Base-by-base conservation (phyloP, 371 early-diverging fungal species). In the Amoeboaphelidium protococcarum region DNA sequence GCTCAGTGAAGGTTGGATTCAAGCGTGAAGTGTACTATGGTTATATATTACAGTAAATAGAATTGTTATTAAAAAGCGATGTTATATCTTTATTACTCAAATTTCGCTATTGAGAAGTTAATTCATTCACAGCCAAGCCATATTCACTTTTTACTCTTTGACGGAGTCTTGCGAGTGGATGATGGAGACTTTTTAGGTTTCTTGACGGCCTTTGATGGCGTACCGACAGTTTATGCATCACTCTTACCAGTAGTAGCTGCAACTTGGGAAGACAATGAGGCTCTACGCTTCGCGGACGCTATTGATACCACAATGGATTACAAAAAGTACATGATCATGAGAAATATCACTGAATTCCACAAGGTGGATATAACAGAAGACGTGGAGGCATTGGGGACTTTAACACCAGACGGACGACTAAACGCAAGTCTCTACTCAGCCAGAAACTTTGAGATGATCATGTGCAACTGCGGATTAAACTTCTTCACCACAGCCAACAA, bases 391-490 rank as follows among this genome's bases (percentile, higher is more conserved):
- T 26, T 6, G 25, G 25, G 25, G 27, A 23, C 13, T n/a, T 26
- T 40, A 27, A 25, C 40, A 13, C 48, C 46, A 2, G 47, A 54
- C 26, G 50, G 40, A 19, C 57, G 55, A 26, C 50, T 50, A 43
- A 65, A 59, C 2, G 58, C 58, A 0, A 55, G 62, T 23, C 58
- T 65, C 52, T 74, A 71, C 27, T 58, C 50, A 37, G 59, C 51
- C 40, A 75, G 59, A 1, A 68, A 57, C 21, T 55, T 59, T 31
- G 56, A 61, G 2, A 67, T 56, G 44, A 60, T 55, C 26, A 61
- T 68, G 40, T 72, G 71, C 13, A 65, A 50, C 47, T 54, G 54
- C 1, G 79, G 78, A 2, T 59, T 52, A 21, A 55, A 51, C 3
- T 52, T 45, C 45, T 63, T 55, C 23, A 76, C 56, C 47, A 62